phyloP scores from a whole-genome alignment of 2,329 filamentous ascomycete species.

The Fusarium sp. region DNA sequence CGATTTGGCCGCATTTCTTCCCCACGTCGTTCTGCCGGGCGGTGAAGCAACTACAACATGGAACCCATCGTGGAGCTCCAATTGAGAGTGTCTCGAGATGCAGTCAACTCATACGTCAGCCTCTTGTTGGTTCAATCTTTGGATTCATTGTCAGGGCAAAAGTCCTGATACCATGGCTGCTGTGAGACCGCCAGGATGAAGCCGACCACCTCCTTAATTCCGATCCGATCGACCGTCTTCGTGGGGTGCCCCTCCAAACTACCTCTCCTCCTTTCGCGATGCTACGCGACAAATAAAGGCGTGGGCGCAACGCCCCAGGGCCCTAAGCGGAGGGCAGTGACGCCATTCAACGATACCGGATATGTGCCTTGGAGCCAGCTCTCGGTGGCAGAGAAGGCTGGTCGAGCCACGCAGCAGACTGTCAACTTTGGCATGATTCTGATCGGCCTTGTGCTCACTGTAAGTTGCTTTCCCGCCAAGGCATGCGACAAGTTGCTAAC shows the following conservation, averaged over 20 bases:
- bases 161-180: slow-evolving; percentile 50
- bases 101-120: neutral
- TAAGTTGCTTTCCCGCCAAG: slow-evolving; percentile 50
- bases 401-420: slow-evolving; percentile 87
- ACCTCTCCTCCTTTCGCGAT: slow-evolving; percentile 56
- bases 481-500: slow-evolving; percentile 1
- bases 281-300: slow-evolving; percentile 70
- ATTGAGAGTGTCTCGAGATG: neutral
- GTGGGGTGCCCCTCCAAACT: slow-evolving; percentile 45
- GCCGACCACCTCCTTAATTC: slow-evolving; percentile 52
- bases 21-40: slow-evolving; percentile 52
- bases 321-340: slow-evolving; percentile 76
- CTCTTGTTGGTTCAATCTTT: neutral
- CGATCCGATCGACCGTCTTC: slow-evolving; percentile 49
- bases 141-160: slow-evolving; percentile 18
- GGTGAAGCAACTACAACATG: slow-evolving; percentile 44
- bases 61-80: slow-evolving; percentile 7
- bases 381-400: slow-evolving; percentile 80
- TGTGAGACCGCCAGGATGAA: slow-evolving; percentile 59
- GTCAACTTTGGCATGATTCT: slow-evolving; percentile 87
- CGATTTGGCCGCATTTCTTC: slow-evolving; percentile 40
- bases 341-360: slow-evolving; percentile 88
- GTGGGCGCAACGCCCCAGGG: slow-evolving; percentile 52
- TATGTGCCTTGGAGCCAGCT: slow-evolving; percentile 84
- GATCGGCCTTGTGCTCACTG: slow-evolving; percentile 80